Percentiles rank a stretch among this genome's conserved stretches.
These are phyloP conservation scores for Hygrocybe punicea DNA, from an alignment of 768 basidiomycete species.

Conservation along the genomic window DNA sequence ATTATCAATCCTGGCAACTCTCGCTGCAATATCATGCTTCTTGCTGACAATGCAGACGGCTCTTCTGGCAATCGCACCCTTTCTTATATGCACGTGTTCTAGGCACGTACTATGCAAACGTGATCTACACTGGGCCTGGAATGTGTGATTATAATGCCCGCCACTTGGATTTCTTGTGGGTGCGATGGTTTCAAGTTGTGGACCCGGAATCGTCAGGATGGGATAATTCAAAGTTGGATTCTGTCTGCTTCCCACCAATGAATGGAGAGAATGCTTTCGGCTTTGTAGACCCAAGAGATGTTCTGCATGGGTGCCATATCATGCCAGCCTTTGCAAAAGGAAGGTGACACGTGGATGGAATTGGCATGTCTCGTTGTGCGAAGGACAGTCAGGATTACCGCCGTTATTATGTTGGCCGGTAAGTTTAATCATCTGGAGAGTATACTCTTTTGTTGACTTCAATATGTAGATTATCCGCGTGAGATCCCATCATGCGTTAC, in stretches of 20 bases:
- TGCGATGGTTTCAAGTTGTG: slow-evolving; percentile 8
- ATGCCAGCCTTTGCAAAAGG: slow-evolving; percentile 12
- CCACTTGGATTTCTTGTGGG: slow-evolving; percentile 16
- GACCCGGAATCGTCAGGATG: slow-evolving; percentile 5
- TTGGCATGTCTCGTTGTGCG: slow-evolving; percentile 3
- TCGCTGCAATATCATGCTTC: slow-evolving; percentile 29
- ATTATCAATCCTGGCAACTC: slow-evolving; percentile 30
- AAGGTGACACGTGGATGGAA: background rate
- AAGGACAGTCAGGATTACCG: slow-evolving; percentile 9
- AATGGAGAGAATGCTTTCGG: slow-evolving; percentile 6
- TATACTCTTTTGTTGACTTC: no score
- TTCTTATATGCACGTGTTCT: slow-evolving; percentile 30
- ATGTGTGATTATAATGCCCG: slow-evolving; percentile 7
- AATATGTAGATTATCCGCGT: no score
- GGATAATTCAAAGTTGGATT: slow-evolving; percentile 8
- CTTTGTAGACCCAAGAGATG: slow-evolving; percentile 13
- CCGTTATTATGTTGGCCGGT: slow-evolving; percentile 28
- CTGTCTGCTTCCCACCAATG: slow-evolving; percentile 19
- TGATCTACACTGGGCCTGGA: slow-evolving; percentile 12
- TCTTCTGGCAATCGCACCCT: slow-evolving; percentile 15
- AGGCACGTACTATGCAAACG: slow-evolving; percentile 25
- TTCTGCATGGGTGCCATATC: slow-evolving; percentile 13
- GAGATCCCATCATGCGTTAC: no score
- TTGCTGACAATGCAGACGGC: slow-evolving; percentile 11
- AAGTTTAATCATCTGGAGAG: slow-evolving; percentile 11